Percentiles rank a stretch among this genome's conserved stretches.
These are phyloP conservation scores for Ophiostoma australiae DNA, from an alignment of 2,329 filamentous ascomycete genomes.

Conservation along the genomic window DNA sequence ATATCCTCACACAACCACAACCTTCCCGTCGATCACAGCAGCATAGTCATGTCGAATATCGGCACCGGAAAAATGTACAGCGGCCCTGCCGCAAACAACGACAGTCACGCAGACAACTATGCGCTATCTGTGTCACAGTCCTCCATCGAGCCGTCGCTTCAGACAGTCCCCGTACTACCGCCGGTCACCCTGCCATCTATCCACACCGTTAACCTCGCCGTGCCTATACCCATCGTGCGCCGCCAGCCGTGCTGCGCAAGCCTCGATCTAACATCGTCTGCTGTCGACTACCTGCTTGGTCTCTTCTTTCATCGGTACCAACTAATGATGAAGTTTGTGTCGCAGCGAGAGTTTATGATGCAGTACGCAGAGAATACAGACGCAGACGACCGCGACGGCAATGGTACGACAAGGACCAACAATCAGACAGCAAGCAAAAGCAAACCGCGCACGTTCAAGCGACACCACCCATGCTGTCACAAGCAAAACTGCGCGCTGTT, in stretches of 20 bases:
- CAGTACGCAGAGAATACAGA: conserved; percentile 9
- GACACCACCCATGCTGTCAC: conserved; percentile 17
- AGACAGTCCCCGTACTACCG: neutral
- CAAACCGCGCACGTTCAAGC: neutral
- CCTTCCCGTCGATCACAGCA: conserved; percentile 10
- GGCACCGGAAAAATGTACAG: neutral
- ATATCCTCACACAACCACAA: conserved; percentile 1
- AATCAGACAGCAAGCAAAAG: neutral
- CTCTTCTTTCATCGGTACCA: conserved; percentile 24
- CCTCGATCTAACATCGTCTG: conserved; percentile 15
- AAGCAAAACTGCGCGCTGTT: conserved; percentile 20
- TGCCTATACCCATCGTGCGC: neutral
- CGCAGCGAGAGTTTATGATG: conserved; percentile 17
- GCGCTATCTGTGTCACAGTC: conserved; percentile 11
- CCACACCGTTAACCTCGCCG: conserved; percentile 2
- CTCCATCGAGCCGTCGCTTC: neutral
- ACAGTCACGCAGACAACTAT: neutral
- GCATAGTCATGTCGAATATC: neutral
- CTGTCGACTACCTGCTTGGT: conserved; percentile 22
- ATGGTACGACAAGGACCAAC: neutral
- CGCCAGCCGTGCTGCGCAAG: conserved; percentile 12
- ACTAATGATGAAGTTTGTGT: conserved; percentile 24
- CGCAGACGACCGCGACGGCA: neutral
- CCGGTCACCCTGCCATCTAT: neutral
- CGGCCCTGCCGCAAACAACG: neutral